phyloP scores from a whole-genome alignment of 1,284 basidiomycete species.

The Ustilago sp. region DNA sequence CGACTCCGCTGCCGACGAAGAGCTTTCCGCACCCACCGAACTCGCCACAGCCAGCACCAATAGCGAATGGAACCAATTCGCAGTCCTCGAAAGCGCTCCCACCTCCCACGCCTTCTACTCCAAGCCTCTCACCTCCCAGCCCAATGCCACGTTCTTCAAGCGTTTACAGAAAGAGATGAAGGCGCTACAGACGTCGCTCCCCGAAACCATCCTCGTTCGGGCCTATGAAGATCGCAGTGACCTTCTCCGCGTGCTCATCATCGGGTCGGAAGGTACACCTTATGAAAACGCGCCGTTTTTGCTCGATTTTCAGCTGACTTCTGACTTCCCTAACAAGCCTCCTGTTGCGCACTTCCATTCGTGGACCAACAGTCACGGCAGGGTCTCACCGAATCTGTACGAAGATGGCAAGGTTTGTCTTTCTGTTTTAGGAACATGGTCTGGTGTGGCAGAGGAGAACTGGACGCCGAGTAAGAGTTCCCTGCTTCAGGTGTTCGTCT shows the following conservation, averaged over 20 bases:
- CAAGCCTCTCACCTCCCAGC: conserved; percentile 17
- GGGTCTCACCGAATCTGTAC: conserved; percentile 81
- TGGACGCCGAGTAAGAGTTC: conserved; percentile 78
- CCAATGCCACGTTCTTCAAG: conserved; percentile 78
- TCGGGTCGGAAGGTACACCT: conserved; percentile 92
- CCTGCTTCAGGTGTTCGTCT: conserved; percentile 89
- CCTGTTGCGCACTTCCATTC: conserved; percentile 90
- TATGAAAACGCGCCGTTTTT: conserved; percentile 88
- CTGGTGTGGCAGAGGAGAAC: conserved; percentile 72
- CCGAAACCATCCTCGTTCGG: conserved; percentile 71
- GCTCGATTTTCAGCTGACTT: conserved; percentile 88
- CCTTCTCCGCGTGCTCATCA: conserved; percentile 85
- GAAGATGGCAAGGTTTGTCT: conserved; percentile 96
- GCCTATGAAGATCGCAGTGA: conserved; percentile 81
- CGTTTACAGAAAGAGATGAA: conserved; percentile 86
- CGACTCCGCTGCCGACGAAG: background rate
- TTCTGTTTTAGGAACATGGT: conserved; percentile 91
- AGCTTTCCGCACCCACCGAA: conserved; percentile 26
- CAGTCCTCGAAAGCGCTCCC: conserved; percentile 54
- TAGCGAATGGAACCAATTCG: conserved; percentile 47
- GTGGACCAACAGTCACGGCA: conserved; percentile 93
- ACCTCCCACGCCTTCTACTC: conserved; percentile 48
- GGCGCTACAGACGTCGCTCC: conserved; percentile 79
- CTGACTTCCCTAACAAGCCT: conserved; percentile 82
- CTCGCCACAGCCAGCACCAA: conserved; percentile 25